phyloP scores from a whole-genome alignment of 371 early-diverging fungal genomes.

The Lichtheimia corymbifera region DNA sequence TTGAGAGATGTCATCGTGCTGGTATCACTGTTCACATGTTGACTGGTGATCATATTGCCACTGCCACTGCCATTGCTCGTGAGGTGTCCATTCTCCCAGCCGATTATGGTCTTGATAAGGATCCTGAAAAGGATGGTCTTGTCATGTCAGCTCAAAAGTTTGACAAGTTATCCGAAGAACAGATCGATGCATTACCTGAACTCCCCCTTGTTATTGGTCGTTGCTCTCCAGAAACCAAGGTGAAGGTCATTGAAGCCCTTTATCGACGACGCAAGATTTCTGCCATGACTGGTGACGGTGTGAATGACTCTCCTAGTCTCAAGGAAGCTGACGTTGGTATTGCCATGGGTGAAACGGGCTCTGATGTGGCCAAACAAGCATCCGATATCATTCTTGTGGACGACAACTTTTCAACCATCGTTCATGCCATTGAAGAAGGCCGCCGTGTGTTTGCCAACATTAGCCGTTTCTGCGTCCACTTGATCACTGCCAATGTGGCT shows the following conservation, averaged over 20 bases:
- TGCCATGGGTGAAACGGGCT: constrained; percentile 90
- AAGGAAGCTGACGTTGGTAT: constrained; percentile 92
- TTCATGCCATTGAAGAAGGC: constrained; percentile 81
- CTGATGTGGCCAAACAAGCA: constrained; percentile 91
- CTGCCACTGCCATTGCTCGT: constrained; percentile 89
- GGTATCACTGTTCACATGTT: constrained; percentile 85
- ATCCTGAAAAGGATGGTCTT: constrained; percentile 37
- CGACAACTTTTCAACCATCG: constrained; percentile 88
- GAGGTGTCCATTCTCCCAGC: constrained; percentile 83
- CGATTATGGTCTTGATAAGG: constrained; percentile 29
- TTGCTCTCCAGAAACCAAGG: constrained; percentile 95
- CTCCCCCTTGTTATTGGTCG: constrained; percentile 94
- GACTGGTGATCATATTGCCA: constrained; percentile 89
- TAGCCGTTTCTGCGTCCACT: constrained; percentile 87
- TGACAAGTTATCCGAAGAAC: constrained; percentile 82
- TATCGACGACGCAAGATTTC: constrained; percentile 76
- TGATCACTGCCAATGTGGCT: constrained; percentile 86
- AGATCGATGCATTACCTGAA: constrained; percentile 75
- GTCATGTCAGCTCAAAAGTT: constrained; percentile 87
- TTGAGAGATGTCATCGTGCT: constrained; percentile 84
- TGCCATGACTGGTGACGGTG: constrained; percentile 91
- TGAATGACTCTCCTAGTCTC: constrained; percentile 91
- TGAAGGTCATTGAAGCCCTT: constrained; percentile 94
- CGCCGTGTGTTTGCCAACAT: constrained; percentile 91
- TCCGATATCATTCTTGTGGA: constrained; percentile 89